phyloP scores from a whole-genome alignment of 2,329 filamentous ascomycete species.

The Pseudogymnoascus sp. region DNA sequence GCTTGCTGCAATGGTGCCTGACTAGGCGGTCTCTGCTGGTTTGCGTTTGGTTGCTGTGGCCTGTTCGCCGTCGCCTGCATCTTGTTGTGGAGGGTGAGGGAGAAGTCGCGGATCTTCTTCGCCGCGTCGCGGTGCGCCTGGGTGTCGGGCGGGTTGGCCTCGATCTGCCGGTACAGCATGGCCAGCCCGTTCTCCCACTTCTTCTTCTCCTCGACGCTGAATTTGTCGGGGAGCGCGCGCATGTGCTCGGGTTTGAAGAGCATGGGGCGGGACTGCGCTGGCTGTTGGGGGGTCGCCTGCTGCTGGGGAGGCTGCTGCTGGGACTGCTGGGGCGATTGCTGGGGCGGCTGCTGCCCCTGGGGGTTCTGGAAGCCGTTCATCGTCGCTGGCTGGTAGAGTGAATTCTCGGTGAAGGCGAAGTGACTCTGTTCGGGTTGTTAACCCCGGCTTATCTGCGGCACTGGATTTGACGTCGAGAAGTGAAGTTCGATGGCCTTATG shows the following conservation, averaged over 20 bases:
- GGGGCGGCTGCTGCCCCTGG: constrained; percentile 19
- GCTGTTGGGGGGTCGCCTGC: constrained; percentile 17
- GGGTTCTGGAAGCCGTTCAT: constrained; percentile 23
- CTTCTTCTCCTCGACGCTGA: constrained; percentile 46
- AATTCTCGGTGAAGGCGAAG: neutral
- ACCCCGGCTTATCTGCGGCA: neutral
- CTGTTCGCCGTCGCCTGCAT: constrained; percentile 31
- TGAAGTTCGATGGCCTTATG: neutral
- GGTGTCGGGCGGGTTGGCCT: constrained; percentile 41
- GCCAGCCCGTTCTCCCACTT: constrained; percentile 52
- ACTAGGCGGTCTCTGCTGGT: neutral
- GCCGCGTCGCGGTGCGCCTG: constrained; percentile 42
- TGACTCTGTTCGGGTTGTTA: neutral
- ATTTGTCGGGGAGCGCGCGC: constrained; percentile 22
- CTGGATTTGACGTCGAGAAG: neutral
- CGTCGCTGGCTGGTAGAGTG: neutral
- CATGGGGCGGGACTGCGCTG: constrained; percentile 16
- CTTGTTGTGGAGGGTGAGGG: constrained; percentile 46
- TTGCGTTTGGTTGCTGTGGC: constrained; percentile 13
- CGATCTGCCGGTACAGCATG: constrained; percentile 42
- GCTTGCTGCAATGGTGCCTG: constrained; percentile 13
- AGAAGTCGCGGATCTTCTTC: constrained; percentile 53
- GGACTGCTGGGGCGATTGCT: constrained; percentile 2
- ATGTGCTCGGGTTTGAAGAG: constrained; percentile 27
- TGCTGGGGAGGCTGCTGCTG: constrained; percentile 4